These are phyloP conservation scores for Colletotrichum lentis DNA, from an alignment of 2,329 filamentous ascomycete genomes.

Conservation along the genomic window DNA sequence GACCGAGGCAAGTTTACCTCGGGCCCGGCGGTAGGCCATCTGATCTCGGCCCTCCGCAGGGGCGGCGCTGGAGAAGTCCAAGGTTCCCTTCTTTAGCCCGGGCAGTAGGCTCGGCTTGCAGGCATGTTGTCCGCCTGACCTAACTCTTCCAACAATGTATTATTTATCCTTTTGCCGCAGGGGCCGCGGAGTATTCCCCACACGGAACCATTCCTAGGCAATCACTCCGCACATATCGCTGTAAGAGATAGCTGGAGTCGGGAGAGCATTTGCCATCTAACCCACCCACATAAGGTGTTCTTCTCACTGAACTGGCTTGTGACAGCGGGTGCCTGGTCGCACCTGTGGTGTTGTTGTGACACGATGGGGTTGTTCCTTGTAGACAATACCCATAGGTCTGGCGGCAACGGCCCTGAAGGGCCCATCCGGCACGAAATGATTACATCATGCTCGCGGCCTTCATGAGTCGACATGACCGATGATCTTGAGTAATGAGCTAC, in stretches of 20 bases:
- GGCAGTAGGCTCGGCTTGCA: background rate
- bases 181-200: background rate
- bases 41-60: constrained; percentile 27
- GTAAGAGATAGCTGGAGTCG: background rate
- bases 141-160: background rate
- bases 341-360: background rate
- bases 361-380: background rate
- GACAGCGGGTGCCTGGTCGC: background rate
- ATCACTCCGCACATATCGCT: too few relatives aligned
- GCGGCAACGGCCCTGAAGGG: background rate
- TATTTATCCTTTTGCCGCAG: constrained; percentile 10
- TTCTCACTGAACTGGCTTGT: background rate
- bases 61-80: background rate
- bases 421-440: background rate
- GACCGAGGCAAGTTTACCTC: constrained; percentile 27
- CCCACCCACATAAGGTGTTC: background rate
- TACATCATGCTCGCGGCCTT: constrained; percentile 1
- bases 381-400: background rate
- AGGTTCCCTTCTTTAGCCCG: constrained; percentile 8
- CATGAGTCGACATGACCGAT: background rate
- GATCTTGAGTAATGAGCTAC: background rate
- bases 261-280: background rate
- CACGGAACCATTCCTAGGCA: background rate
- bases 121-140: constrained; percentile 1
- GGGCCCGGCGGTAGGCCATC: constrained; percentile 16